Base-by-base conservation (phyloP, 129 eudicot species). In the Pittosporum tobira region DNA sequence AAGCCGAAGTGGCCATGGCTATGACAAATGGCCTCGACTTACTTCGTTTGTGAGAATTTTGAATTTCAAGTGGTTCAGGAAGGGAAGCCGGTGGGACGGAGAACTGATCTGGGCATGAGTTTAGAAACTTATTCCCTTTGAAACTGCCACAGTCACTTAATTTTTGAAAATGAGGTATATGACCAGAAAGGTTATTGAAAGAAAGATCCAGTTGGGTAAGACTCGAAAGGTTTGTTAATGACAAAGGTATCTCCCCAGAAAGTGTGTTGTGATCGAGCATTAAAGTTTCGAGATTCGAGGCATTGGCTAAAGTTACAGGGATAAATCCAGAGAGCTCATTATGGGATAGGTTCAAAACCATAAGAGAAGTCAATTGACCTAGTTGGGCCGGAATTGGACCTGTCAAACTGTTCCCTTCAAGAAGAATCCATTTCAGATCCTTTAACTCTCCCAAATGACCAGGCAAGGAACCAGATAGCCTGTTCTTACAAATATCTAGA, bases 121-220 rank as follows among this genome's bases (percentile, higher is more conserved):
- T 47, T 36, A 73, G 59, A 43, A 38, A 51, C 15, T 26, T 49
- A 46, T 73, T 73, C 30, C 72, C 77, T 51, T 11, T 66, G 53
- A 73, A 73, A 54, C 57, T 16, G 25, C 29, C 58, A 44, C 77
- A 73, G 51, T 66, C 57, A 44, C 19, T 50, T 5, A 38, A 29
- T 34, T 60, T 30, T 45, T 51, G 62, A 59, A 73, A 61, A 28
- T 26, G 72, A 34, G 77, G 77, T 50, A 73, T 59, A 49, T 14
- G 72, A 54, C 77, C 77, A 28, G 67, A 57, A 61, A 73, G 72
- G 67, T 65, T 73, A 31, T 73, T 73, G 58, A 48, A 73, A 24
- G 72, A 66, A 26, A 73, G 67, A 52, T 65, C 72, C 22, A 73
- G 48, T 16, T 40, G 52, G 19, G 57, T 44, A 12, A 73, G 77